Evolutionary conservation across 768 basidiomycete genomes (phyloP).

Genomic region (Agaricus subrufescens): DNA sequence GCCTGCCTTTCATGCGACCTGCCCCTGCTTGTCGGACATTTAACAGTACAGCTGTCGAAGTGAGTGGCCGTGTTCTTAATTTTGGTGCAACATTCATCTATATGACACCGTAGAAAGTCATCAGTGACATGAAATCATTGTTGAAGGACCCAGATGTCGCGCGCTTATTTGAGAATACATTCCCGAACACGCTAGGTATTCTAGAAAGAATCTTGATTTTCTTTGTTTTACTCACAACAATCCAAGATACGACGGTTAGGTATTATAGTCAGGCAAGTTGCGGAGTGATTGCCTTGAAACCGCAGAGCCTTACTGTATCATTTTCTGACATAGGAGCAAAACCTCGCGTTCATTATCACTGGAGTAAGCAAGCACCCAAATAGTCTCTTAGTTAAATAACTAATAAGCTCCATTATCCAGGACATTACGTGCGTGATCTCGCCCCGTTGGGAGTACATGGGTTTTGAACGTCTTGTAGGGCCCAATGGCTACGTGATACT

Average conservation of each 20-base stretch:
- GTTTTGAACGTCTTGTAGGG: constrained; percentile 34
- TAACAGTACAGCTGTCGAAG: constrained; percentile 72
- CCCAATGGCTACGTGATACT: constrained; percentile 82
- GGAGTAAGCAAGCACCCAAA: constrained; percentile 40
- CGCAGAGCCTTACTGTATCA: not conserved
- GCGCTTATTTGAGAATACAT: constrained; percentile 76
- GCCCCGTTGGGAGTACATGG: not conserved
- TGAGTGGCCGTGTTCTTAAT: constrained; percentile 18
- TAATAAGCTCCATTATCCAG: constrained; percentile 24
- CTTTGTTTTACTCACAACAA: not conserved
- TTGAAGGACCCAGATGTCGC: constrained; percentile 77
- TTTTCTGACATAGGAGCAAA: constrained; percentile 27
- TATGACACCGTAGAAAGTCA: constrained; percentile 48
- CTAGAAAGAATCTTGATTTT: not conserved
- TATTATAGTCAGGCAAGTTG: constrained; percentile 57
- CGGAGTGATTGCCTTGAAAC: not conserved
- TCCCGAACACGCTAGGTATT: constrained; percentile 74
- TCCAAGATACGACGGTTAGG: constrained; percentile 70
- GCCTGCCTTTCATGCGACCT: constrained; percentile 71
- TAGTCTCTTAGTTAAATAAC: not conserved
- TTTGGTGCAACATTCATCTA: not conserved
- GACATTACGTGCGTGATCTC: constrained; percentile 61
- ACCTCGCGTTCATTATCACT: constrained; percentile 77
- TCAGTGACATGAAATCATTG: constrained; percentile 64
- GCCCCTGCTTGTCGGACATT: constrained; percentile 68